Evolutionary conservation across 2,329 filamentous ascomycete species (phyloP).

Genomic region (Coniochaeta hoffmannii): DNA sequence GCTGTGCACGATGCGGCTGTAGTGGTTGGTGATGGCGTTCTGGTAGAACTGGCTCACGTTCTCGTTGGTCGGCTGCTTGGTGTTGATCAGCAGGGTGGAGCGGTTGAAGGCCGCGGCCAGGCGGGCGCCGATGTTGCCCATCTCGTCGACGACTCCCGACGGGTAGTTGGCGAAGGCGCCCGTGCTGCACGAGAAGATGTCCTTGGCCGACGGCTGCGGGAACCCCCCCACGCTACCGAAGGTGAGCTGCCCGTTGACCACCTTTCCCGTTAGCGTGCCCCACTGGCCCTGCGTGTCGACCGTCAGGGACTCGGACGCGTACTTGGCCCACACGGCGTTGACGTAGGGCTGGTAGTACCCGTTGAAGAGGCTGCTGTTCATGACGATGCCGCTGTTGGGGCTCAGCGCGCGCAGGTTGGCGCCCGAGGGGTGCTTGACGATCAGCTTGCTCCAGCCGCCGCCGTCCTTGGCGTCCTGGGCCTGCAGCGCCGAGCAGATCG

Average conservation of each 20-base stretch:
- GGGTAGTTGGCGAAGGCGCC: slow-evolving; percentile 46
- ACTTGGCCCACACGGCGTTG: slow-evolving; percentile 43
- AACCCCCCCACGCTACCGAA: slow-evolving; percentile 34
- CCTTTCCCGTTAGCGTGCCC: slow-evolving; percentile 39
- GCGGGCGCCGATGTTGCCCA: slow-evolving; percentile 62
- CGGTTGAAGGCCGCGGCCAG: slow-evolving; percentile 70
- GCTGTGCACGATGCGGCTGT: slow-evolving; percentile 56
- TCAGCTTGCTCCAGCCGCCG: slow-evolving; percentile 43
- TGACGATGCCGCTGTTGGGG: slow-evolving; percentile 41
- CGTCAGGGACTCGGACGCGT: slow-evolving; percentile 33
- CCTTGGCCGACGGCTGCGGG: slow-evolving; percentile 35
- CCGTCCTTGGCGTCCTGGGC: slow-evolving; percentile 38
- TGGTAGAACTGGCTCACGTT: slow-evolving; percentile 43
- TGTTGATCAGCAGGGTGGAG: slow-evolving; percentile 52
- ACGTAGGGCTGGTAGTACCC: slow-evolving; percentile 45
- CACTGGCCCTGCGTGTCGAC: slow-evolving; percentile 48
- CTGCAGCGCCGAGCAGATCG: slow-evolving; percentile 35
- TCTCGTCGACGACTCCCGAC: slow-evolving; percentile 33
- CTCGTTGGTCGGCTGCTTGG: slow-evolving; percentile 46
- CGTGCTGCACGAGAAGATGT: slow-evolving; percentile 46
- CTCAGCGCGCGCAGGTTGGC: slow-evolving; percentile 42
- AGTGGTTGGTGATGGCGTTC: slow-evolving; percentile 55
- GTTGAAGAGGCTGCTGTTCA: slow-evolving; percentile 35
- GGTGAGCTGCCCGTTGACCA: slow-evolving; percentile 28
- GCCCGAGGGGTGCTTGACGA: slow-evolving; percentile 28